These are phyloP conservation scores for Ceratobasidium sp. DNA, from an alignment of 1,284 basidiomycete genomes.

Conservation along the genomic window DNA sequence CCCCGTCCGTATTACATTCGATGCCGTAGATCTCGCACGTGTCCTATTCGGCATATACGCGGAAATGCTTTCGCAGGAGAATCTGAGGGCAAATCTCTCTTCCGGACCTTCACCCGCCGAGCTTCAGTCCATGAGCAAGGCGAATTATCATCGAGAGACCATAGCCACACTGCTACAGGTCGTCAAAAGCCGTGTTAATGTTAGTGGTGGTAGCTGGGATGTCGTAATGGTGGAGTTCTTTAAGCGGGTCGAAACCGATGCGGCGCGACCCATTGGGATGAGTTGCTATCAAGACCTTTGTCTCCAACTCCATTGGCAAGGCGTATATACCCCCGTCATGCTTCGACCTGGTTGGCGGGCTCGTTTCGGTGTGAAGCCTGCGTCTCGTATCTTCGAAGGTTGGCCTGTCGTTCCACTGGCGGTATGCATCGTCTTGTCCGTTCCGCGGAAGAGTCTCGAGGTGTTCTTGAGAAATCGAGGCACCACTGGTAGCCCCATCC, in stretches of 20 bases:
- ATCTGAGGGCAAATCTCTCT: neutral
- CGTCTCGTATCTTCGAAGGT: neutral
- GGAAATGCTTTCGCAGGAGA: slow-evolving; percentile 17
- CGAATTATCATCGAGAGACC: slow-evolving; percentile 27
- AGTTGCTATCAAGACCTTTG: slow-evolving; percentile 24
- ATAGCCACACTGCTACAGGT: neutral
- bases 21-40: neutral
- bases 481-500: neutral
- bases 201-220: slow-evolving; percentile 17
- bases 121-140: neutral
- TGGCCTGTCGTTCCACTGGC: slow-evolving; percentile 3
- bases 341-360: slow-evolving; percentile 10
- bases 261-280: neutral
- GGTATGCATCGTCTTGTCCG: slow-evolving; percentile 22
- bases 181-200: neutral
- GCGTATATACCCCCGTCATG: neutral
- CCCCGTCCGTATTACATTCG: neutral
- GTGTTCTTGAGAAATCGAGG: neutral
- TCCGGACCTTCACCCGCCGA: neutral
- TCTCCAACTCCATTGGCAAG: slow-evolving; percentile 14
- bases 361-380: neutral
- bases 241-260: neutral
- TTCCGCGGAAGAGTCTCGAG: slow-evolving; percentile 15
- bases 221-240: neutral
- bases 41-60: slow-evolving; percentile 17